Conservation (phyloP, 2,329 filamentous ascomycete species). For the Hypomyces rosellus region DNA sequence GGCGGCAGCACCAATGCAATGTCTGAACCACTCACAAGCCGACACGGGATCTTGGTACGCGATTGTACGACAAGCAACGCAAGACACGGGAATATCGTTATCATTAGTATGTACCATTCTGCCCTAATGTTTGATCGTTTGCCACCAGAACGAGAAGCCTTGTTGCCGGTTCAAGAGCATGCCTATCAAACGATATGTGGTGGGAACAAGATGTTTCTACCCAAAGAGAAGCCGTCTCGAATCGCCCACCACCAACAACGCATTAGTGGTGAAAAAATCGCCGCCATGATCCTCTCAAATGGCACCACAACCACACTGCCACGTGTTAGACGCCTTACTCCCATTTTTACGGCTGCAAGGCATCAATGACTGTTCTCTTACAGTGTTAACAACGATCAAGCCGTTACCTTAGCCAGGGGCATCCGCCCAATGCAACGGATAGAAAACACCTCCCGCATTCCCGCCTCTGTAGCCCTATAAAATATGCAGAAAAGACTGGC, state of each 20-base stretch:
- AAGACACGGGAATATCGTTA: not conserved
- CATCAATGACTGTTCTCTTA: not conserved
- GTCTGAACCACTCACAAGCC: slow-evolving; percentile 6
- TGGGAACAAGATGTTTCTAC: not conserved
- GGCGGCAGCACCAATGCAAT: slow-evolving; percentile 4
- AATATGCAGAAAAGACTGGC: not conserved
- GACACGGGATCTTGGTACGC: slow-evolving; percentile 7
- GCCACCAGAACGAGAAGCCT: not conserved
- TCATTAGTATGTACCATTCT: not conserved
- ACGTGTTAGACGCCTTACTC: slow-evolving; percentile 3
- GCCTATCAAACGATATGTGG: not conserved
- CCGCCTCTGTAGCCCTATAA: not conserved
- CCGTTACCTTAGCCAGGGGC: not conserved
- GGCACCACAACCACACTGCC: slow-evolving; percentile 1
- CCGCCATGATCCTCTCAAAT: slow-evolving; percentile 2
- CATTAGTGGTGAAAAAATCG: not conserved
- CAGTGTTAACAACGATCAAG: not conserved
- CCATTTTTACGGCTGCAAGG: not conserved
- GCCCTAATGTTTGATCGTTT: not conserved
- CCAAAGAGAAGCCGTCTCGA: not conserved
- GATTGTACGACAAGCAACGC: slow-evolving; percentile 4
- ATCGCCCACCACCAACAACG: not conserved
- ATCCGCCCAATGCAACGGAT: not conserved
- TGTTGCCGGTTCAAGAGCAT: not conserved
- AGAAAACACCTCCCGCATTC: not conserved